Evolutionary conservation across 2,329 filamentous ascomycete species (phyloP).

Genomic region (Amauroascus verrucosus): DNA sequence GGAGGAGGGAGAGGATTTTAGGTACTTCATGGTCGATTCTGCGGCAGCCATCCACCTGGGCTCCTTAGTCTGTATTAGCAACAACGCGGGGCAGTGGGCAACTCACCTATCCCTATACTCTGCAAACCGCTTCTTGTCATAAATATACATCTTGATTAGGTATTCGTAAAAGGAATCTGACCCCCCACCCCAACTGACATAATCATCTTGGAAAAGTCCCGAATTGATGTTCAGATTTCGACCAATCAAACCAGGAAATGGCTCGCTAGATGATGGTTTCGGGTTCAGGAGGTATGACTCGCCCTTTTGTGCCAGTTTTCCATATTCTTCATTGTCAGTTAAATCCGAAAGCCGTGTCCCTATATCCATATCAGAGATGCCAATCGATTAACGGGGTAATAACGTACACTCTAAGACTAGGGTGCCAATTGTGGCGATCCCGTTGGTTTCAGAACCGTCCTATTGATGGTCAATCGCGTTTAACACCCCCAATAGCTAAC

Average conservation of each 20-base stretch:
- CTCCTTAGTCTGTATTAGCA: neutral
- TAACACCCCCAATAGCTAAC: neutral
- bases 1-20: constrained; percentile 56
- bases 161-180: constrained; percentile 82
- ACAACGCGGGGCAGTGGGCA: neutral
- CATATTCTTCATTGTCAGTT: constrained; percentile 58
- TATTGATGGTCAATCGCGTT: constrained; percentile 15
- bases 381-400: neutral
- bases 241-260: constrained; percentile 68
- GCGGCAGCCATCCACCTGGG: constrained; percentile 61
- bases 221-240: constrained; percentile 53
- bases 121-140: constrained; percentile 55
- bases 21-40: constrained; percentile 61
- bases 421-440: constrained; percentile 66
- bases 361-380: constrained; percentile 3
- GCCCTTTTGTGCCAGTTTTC: constrained; percentile 53
- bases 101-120: constrained; percentile 49
- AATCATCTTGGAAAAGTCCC: constrained; percentile 56
- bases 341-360: constrained; percentile 57
- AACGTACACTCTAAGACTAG: constrained; percentile 59
- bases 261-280: constrained; percentile 51
- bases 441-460: constrained; percentile 50
- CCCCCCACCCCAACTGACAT: constrained; percentile 67
- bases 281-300: constrained; percentile 62
- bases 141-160: constrained; percentile 82